Conservation (phyloP, 2,329 filamentous ascomycete species). For the Malbranchea cinnamomea region DNA sequence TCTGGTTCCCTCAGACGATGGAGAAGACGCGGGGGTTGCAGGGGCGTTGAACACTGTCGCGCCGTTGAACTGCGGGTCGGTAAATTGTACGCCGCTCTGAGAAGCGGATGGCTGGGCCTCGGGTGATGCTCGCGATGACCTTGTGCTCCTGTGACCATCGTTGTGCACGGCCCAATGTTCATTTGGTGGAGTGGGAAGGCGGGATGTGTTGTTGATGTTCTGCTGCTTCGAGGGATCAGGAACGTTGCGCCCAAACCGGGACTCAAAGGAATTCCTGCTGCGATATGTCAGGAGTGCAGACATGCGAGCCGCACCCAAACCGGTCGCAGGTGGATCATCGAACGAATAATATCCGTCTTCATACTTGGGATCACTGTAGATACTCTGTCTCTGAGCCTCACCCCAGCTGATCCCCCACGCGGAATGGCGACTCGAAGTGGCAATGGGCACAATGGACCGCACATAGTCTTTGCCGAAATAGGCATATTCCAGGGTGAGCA, state of each 20-base stretch:
- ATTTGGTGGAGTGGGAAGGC: conserved; percentile 46
- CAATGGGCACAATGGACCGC: conserved; percentile 38
- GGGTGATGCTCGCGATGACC: conserved; percentile 18
- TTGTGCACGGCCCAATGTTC: conserved; percentile 72
- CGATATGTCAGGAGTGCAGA: conserved; percentile 89
- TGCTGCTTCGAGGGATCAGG: conserved; percentile 73
- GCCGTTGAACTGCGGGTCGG: conserved; percentile 58
- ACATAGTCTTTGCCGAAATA: conserved; percentile 58
- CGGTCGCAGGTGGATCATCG: conserved; percentile 69
- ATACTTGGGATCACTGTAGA: conserved; percentile 97
- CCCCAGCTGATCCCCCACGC: conserved; percentile 47
- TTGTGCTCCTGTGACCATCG: conserved; percentile 56
- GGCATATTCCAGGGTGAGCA: conserved; percentile 42
- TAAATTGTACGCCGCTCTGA: conserved; percentile 24
- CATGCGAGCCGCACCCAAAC: conserved; percentile 90
- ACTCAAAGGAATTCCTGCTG: conserved; percentile 92
- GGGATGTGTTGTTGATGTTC: conserved; percentile 57
- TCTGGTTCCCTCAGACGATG: conserved; percentile 13
- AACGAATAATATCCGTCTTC: conserved; percentile 91
- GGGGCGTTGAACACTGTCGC: conserved; percentile 38
- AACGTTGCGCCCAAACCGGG: conserved; percentile 83
- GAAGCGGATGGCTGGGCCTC: conserved; percentile 8
- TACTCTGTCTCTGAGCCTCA: conserved; percentile 47
- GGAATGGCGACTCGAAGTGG: conserved; percentile 40
- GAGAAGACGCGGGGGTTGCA: conserved; percentile 17